Conservation (phyloP, 306 rosid species). For the Trifolium fragiferum region DNA sequence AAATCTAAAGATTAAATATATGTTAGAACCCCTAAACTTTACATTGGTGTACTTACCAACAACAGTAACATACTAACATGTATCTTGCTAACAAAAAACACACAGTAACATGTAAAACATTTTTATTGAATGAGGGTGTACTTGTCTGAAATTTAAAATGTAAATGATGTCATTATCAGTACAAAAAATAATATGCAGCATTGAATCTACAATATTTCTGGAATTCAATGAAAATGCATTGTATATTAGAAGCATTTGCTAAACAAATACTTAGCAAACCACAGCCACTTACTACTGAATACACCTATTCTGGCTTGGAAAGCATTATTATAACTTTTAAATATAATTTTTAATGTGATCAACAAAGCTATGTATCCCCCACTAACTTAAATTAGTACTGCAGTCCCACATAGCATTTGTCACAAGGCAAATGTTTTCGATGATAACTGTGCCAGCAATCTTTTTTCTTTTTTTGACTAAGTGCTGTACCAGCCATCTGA, state of each 20-base stretch:
- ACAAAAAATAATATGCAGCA: background rate
- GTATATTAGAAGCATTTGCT: background rate
- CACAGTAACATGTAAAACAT: background rate
- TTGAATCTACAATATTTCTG: background rate
- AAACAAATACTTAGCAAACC: background rate
- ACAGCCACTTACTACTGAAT: background rate
- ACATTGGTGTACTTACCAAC: background rate
- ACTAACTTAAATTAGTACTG: background rate
- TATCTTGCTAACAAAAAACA: no score
- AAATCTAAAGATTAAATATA: no score
- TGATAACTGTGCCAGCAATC: background rate
- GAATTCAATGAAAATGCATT: background rate
- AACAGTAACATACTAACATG: background rate
- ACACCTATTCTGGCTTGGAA: background rate
- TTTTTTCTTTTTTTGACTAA: no score
- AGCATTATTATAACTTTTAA: background rate
- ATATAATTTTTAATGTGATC: background rate
- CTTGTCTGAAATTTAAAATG: background rate
- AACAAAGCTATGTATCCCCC: constrained; percentile 1
- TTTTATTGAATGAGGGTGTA: background rate
- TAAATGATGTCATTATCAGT: background rate
- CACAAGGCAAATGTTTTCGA: background rate
- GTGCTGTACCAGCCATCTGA: background rate
- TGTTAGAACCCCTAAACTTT: background rate
- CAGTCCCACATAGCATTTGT: background rate